phyloP scores from a whole-genome alignment of 805 yeast species.

The Diddensiella caesifluorescens region DNA sequence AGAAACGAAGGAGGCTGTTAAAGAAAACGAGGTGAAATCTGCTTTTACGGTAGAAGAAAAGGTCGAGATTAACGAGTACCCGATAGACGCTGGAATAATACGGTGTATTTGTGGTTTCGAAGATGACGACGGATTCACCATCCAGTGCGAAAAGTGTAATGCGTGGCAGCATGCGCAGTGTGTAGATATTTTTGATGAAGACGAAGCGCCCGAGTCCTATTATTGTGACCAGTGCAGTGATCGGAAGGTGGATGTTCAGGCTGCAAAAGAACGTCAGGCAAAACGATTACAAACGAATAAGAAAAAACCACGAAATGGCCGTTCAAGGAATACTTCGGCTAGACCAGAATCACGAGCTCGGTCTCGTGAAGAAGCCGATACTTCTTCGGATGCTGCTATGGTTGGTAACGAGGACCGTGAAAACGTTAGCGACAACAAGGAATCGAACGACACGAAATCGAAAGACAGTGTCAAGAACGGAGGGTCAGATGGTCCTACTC shows the following conservation, averaged over 20 bases:
- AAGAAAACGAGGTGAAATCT: too few species aligned
- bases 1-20: too few species aligned
- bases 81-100: constrained; percentile 68
- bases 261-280: constrained; percentile 40
- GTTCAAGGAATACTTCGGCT: background rate
- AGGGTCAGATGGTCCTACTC: too few species aligned
- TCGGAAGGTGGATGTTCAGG: constrained; percentile 40
- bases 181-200: constrained; percentile 66
- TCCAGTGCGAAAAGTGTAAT: constrained; percentile 86
- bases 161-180: constrained; percentile 97
- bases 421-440: too few species aligned
- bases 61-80: constrained; percentile 19
- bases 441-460: too few species aligned
- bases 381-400: too few species aligned
- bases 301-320: background rate
- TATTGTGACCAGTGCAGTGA: constrained; percentile 70
- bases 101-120: constrained; percentile 85
- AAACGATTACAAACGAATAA: constrained; percentile 14
- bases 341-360: too few species aligned
- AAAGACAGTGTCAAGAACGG: too few species aligned
- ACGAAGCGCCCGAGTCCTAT: constrained; percentile 77
- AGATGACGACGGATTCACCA: constrained; percentile 92
- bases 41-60: too few species aligned
- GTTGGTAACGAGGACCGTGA: too few species aligned
- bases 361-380: too few species aligned